Conservation (phyloP, 768 basidiomycete genomes). For the Termitomyces sp. region DNA sequence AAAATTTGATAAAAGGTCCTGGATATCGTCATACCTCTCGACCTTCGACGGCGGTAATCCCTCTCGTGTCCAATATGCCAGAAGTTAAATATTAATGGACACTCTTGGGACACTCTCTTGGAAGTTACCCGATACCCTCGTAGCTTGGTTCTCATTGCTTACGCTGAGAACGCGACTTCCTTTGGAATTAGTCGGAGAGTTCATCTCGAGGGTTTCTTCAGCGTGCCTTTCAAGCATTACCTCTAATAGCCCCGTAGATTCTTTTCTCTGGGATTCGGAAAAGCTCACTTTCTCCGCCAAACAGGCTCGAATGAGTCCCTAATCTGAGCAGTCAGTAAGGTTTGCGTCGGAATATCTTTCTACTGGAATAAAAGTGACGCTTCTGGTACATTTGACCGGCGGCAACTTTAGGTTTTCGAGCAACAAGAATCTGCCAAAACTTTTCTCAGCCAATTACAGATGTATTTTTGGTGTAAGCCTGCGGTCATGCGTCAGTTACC, state of each 20-base stretch:
- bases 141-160: background rate
- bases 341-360: background rate
- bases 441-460: background rate
- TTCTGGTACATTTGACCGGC: background rate
- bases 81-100: conserved; percentile 11
- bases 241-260: background rate
- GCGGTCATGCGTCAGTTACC: background rate
- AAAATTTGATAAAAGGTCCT: background rate
- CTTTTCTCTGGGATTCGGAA: background rate
- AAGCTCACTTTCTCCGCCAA: background rate
- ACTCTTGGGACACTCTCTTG: conserved; percentile 1
- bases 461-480: background rate
- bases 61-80: background rate
- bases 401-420: background rate
- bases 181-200: background rate
- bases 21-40: background rate
- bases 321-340: too few species aligned
- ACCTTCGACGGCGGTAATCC: background rate
- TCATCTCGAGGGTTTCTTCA: too few species aligned
- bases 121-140: conserved; percentile 12
- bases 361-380: background rate
- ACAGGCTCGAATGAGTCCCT: background rate
- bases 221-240: background rate
- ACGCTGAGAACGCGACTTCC: background rate
- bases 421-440: background rate